Evolutionary conservation across 345 rosid species (phyloP).

Genomic region (Gossypium anomalum): DNA sequence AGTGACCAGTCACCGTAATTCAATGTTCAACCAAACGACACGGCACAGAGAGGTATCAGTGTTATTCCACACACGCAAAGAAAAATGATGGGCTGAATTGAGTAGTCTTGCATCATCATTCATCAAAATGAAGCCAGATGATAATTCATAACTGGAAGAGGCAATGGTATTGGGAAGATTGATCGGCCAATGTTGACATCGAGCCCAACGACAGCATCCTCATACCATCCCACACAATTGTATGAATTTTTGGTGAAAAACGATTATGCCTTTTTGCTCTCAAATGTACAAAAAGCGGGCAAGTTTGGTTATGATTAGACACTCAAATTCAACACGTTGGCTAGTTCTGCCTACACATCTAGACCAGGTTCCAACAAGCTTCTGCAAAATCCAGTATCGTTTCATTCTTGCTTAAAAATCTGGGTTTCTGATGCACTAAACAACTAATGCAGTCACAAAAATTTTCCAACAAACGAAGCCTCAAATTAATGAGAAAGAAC

Average conservation of each 20-base stretch:
- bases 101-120: constrained; percentile 17
- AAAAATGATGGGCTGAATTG: too few species aligned
- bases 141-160: constrained; percentile 25
- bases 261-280: too few species aligned
- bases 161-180: constrained; percentile 42
- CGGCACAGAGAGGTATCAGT: constrained; percentile 10
- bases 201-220: too few species aligned
- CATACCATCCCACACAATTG: too few species aligned
- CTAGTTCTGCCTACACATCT: too few species aligned
- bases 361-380: too few species aligned
- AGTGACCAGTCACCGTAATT: background rate
- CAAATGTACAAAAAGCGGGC: too few species aligned
- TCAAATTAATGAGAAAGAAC: background rate
- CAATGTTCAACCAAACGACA: constrained; percentile 21
- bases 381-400: background rate
- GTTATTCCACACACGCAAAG: too few species aligned
- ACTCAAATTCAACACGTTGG: too few species aligned
- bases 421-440: background rate
- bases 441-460: background rate
- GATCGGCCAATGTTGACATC: constrained; percentile 29
- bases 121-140: constrained; percentile 25
- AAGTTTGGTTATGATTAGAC: too few species aligned
- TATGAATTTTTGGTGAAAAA: too few species aligned
- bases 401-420: background rate
- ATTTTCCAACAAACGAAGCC: background rate